Conservation (phyloP, 495 filamentous ascomycete genomes). For the Penicillium pulvis region DNA sequence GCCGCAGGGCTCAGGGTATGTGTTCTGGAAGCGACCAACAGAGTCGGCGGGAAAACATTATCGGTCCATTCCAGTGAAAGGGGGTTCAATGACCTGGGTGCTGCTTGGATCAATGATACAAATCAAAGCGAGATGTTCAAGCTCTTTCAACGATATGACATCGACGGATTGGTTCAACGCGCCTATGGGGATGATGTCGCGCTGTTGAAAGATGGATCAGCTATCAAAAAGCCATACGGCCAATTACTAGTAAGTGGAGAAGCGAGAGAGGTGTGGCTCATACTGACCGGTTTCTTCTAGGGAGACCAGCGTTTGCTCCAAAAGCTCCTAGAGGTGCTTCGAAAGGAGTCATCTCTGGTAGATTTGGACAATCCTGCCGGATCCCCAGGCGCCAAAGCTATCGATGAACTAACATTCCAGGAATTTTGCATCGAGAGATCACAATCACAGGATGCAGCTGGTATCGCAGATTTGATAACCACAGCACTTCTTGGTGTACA, state of each 20-base stretch:
- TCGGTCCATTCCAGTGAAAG: slow-evolving; percentile 22
- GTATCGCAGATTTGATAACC: neutral
- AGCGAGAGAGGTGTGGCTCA: neutral
- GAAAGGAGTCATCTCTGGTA: slow-evolving; percentile 2
- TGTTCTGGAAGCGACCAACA: slow-evolving; percentile 48
- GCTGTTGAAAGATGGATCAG: slow-evolving; percentile 27
- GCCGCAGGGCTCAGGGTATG: slow-evolving; percentile 39
- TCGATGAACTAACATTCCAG: slow-evolving; percentile 35
- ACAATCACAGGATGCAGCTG: neutral
- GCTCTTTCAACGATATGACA: slow-evolving; percentile 35
- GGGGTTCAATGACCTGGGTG: slow-evolving; percentile 46
- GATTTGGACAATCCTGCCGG: slow-evolving; percentile 13
- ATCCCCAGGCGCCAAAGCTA: slow-evolving; percentile 10
- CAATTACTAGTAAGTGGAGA: neutral
- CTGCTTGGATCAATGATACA: slow-evolving; percentile 54
- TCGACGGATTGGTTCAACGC: slow-evolving; percentile 43
- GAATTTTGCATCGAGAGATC: slow-evolving; percentile 8
- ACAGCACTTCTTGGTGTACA: slow-evolving; percentile 44
- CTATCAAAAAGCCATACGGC: slow-evolving; percentile 14
- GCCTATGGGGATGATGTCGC: slow-evolving; percentile 29
- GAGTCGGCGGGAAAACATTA: slow-evolving; percentile 52
- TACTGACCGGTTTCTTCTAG: slow-evolving; percentile 10
- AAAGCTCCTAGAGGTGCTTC: slow-evolving; percentile 8
- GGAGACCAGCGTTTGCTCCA: slow-evolving; percentile 8
- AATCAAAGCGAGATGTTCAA: slow-evolving; percentile 44